Evolutionary conservation across 345 rosid species (phyloP).

Genomic region (Schrenkiella parvula): DNA sequence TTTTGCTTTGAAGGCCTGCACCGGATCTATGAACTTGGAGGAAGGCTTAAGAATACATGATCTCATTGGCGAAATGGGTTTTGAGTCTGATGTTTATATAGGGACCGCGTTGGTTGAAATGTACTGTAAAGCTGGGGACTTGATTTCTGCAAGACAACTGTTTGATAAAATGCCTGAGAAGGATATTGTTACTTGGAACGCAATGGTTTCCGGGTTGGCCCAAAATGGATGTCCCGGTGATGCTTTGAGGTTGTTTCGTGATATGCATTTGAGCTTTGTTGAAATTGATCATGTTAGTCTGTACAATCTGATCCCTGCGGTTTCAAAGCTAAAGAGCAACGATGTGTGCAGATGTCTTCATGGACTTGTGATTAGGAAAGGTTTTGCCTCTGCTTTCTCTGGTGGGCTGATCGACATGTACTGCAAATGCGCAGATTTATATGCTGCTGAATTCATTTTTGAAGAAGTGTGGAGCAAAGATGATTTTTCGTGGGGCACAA

Average conservation of each 20-base stretch:
- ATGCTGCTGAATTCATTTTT: conserved; percentile 41
- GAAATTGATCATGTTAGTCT: conserved; percentile 42
- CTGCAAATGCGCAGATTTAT: conserved; percentile 40
- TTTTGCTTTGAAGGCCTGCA: conserved; percentile 61
- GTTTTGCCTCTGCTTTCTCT: conserved; percentile 33
- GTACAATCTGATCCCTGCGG: conserved; percentile 57
- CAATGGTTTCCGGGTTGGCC: conserved; percentile 45
- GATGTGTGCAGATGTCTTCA: conserved; percentile 50
- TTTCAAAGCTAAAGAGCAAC: conserved; percentile 41
- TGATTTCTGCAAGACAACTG: conserved; percentile 38
- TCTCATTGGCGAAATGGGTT: conserved; percentile 34
- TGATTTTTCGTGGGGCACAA: conserved; percentile 44
- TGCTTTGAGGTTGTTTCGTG: conserved; percentile 37
- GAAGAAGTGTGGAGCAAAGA: conserved; percentile 32
- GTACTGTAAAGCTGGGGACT: conserved; percentile 49
- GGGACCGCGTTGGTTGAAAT: conserved; percentile 51
- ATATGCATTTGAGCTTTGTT: conserved; percentile 35
- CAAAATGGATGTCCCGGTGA: conserved; percentile 32
- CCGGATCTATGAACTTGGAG: conserved; percentile 38
- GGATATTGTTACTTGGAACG: conserved; percentile 53
- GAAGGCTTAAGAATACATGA: conserved; percentile 49
- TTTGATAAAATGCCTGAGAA: conserved; percentile 50
- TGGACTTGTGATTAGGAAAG: conserved; percentile 44
- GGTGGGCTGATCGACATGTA: conserved; percentile 61
- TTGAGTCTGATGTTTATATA: conserved; percentile 51